Conservation (phyloP, 148 eudicot species). For the Chenopodium berlandieri region DNA sequence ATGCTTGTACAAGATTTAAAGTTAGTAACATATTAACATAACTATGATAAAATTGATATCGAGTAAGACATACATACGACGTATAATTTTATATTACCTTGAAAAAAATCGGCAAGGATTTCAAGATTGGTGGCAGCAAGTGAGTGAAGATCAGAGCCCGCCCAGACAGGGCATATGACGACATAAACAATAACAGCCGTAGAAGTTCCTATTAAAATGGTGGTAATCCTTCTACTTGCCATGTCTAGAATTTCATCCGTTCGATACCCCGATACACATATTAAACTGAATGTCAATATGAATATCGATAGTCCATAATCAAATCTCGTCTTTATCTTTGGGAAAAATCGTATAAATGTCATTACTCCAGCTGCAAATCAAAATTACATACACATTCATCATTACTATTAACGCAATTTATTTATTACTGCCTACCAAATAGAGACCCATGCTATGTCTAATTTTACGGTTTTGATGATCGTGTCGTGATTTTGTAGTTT, state of each 20-base stretch:
- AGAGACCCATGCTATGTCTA: background rate
- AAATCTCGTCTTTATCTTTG: constrained; percentile 56
- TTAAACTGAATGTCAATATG: constrained; percentile 56
- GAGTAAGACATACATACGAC: no score
- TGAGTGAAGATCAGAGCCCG: constrained; percentile 67
- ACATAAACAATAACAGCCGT: constrained; percentile 44
- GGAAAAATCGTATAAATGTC: constrained; percentile 54
- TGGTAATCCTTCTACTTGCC: constrained; percentile 45
- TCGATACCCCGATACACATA: constrained; percentile 57
- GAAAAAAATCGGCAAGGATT: constrained; percentile 45
- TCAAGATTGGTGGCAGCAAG: constrained; percentile 41
- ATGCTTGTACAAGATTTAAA: no score
- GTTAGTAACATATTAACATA: no score
- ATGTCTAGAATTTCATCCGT: constrained; percentile 45
- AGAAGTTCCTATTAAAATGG: constrained; percentile 52
- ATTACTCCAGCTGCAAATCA: constrained; percentile 38
- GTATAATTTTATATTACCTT: constrained; percentile 33
- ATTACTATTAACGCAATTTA: no score
- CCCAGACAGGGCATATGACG: constrained; percentile 69
- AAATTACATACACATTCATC: background rate
- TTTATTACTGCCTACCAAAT: background rate
- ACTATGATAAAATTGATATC: no score
- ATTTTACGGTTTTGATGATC: no score
- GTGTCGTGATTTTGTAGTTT: background rate
- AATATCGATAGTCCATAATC: constrained; percentile 66